These are phyloP conservation scores for Xylaria longipes DNA, from an alignment of 495 filamentous ascomycete genomes.

Conservation along the genomic window DNA sequence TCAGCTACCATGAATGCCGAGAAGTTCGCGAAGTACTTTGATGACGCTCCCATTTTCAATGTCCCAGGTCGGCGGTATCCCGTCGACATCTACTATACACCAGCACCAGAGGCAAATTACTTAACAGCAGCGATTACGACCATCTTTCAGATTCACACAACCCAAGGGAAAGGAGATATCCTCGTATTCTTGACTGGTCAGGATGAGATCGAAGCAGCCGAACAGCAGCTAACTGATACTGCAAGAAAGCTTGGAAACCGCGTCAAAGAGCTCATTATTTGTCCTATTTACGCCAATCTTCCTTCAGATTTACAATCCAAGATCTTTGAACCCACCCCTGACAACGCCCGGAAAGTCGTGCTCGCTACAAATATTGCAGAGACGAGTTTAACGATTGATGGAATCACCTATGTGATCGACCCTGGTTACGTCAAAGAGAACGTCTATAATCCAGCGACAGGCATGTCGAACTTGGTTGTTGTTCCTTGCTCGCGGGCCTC, in stretches of 20 bases:
- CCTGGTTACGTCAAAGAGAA: slow-evolving; percentile 96
- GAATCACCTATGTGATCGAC: slow-evolving; percentile 91
- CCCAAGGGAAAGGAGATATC: slow-evolving; percentile 86
- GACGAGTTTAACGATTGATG: slow-evolving; percentile 87
- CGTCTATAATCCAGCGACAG: slow-evolving; percentile 87
- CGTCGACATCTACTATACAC: slow-evolving; percentile 92
- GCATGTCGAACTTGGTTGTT: slow-evolving; percentile 90
- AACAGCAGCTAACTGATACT: slow-evolving; percentile 80
- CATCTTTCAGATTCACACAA: slow-evolving; percentile 94
- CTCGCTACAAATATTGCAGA: slow-evolving; percentile 92
- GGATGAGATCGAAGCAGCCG: slow-evolving; percentile 87
- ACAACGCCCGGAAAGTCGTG: slow-evolving; percentile 81
- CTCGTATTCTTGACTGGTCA: slow-evolving; percentile 90
- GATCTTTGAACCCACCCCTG: slow-evolving; percentile 89
- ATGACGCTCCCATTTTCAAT: slow-evolving; percentile 95
- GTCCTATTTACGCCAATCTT: slow-evolving; percentile 88
- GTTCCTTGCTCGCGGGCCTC: slow-evolving; percentile 94
- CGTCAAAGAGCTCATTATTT: slow-evolving; percentile 84
- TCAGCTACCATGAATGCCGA: slow-evolving; percentile 95
- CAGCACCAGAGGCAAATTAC: slow-evolving; percentile 93
- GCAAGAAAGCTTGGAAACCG: slow-evolving; percentile 80
- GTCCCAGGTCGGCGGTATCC: slow-evolving; percentile 90
- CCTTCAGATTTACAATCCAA: slow-evolving; percentile 85
- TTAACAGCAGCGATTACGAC: slow-evolving; percentile 90
- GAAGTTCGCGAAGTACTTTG: slow-evolving; percentile 91